Base-by-base conservation (phyloP, 495 filamentous ascomycete species). In the Penicillium pancosmium region DNA sequence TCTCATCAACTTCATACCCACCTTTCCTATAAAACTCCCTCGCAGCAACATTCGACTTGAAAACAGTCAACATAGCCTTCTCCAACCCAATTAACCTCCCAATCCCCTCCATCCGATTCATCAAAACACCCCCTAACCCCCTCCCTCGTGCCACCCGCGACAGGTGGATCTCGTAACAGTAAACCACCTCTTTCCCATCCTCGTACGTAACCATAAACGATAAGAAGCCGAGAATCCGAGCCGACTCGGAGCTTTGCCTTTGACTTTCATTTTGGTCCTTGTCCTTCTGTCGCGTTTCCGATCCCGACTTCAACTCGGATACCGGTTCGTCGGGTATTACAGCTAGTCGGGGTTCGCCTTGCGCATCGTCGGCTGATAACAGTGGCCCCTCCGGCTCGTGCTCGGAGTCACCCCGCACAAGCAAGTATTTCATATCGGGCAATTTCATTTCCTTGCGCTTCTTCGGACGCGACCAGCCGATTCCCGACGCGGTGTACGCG, bases 111-210 rank as follows among this genome's bases (percentile, higher is more conserved):
- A 82, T 73, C 49, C 63, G 40, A 18, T 31, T 52, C 72, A 82
- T 80, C 57, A 82, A 47, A 55, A 68, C 53, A 36, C 41, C 63
- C 23, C 81, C 81, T 4, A 81, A 40, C 0, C 80, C 78, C 16
- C 57, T 68, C 7, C 80, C 72, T 55, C 86, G 86, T 4, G 86
- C 70, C 2, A 59, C 63, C 1, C 79, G 72, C 41, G 78, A 70
- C 9, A 96, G 77, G 61, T 97, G 92, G 21, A 97, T 84, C 76
- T 97, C 92, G 70, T 97, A 97, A 72, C 89, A 89, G 63, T 96
- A 97, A 3, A 93, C 62, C 5, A 95, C 90, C 13, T 88, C 81
- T 31, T 83, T 73, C 0, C 84, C 84, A 58, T 88, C 89, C 64
- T 97, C 92, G 60, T 88, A 86, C 8, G 90, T 92, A 3, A 90